Base-by-base conservation (phyloP, 2,329 filamentous ascomycete species). In the Leptographium procerum region DNA sequence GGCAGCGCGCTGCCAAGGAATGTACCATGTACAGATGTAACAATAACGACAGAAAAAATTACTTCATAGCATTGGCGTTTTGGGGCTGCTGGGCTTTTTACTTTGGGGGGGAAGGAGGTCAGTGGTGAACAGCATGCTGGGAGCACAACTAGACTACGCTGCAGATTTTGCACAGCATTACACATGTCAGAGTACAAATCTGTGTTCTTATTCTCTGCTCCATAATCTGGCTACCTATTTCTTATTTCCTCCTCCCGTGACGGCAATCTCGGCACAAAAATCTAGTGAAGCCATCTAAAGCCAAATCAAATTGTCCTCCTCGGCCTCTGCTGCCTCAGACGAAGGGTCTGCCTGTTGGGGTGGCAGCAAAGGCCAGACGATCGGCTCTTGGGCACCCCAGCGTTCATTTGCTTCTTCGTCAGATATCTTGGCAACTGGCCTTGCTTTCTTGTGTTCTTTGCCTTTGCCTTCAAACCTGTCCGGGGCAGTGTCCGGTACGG, bases 11-110 rank as follows among this genome's bases (percentile, higher is more conserved):
- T 52, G 50, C 26, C 43, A 47, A 24, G 29, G 29, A 14, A 22
- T 52, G 29, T 34, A 24, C 19, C 29, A 33, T 40, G 26, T 55
- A 40, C 31, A 56, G 29, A 51, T 61, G 60, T 60, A 62, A 52
- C 59, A 62, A 57, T 26, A 59, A 22, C 31, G 43, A 28, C 11
- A 19, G 19, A 13, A 56, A n/a, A 43, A 48, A 34, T n/a, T 33
- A 55, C 13, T 40, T 57, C 60, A 61, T 61, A 58, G 60, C 60
- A 59, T 19, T 40, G 60, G 60, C 60, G 60, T 61, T 59, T 56
- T 40, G 26, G 24, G n/a, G 29, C 11, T 28, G 26, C 43, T 51
- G 16, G 50, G 24, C 55, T 55, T 55, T 48, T 34, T 48, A 10
- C 8, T 24, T 52, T 52, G 50, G 24, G 24, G 48, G 22, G 22